Percentiles rank a stretch among this genome's conserved stretches.
phyloP scores from a whole-genome alignment of 371 early-diverging fungal genomes.

The Aphelidium insulamus region DNA sequence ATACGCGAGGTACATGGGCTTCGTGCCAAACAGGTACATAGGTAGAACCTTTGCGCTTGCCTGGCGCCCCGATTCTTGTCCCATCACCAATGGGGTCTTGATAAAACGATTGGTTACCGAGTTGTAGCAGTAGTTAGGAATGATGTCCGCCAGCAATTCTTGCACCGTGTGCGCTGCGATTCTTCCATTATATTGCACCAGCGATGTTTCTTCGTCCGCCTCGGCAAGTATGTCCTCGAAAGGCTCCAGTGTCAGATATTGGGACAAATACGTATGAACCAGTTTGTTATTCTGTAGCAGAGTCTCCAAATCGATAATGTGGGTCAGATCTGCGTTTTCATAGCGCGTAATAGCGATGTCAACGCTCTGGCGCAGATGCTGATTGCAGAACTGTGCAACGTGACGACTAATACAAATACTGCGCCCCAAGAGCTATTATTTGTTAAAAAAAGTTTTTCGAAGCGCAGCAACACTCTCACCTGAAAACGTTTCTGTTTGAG shows the following conservation, averaged over 20 bases:
- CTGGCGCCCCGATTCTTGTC: neutral
- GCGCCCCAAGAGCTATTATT: too few relatives aligned
- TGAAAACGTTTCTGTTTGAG: too few relatives aligned
- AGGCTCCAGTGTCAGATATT: conserved; percentile 9
- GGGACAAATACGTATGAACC: conserved; percentile 10
- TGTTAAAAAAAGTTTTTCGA: too few relatives aligned
- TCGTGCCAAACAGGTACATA: conserved; percentile 16
- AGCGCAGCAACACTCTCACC: too few relatives aligned
- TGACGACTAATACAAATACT: too few relatives aligned
- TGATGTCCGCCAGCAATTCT: conserved; percentile 13
- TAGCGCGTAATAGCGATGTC: conserved; percentile 14
- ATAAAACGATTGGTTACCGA: conserved; percentile 9
- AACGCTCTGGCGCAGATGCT: conserved; percentile 13
- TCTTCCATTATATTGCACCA: conserved; percentile 10
- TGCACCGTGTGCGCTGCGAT: conserved; percentile 13
- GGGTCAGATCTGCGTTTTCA: conserved; percentile 13
- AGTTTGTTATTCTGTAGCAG: conserved; percentile 7
- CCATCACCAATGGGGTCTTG: neutral
- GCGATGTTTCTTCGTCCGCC: conserved; percentile 11
- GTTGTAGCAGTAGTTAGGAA: conserved; percentile 14
- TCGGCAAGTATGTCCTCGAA: conserved; percentile 19
- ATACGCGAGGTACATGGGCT: conserved; percentile 9
- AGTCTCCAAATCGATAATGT: conserved; percentile 13
- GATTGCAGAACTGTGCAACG: too few relatives aligned
- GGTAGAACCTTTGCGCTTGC: conserved; percentile 6